These are phyloP conservation scores for Kwoniella mangroviensis DNA, from an alignment of 768 basidiomycete genomes.

Conservation along the genomic window DNA sequence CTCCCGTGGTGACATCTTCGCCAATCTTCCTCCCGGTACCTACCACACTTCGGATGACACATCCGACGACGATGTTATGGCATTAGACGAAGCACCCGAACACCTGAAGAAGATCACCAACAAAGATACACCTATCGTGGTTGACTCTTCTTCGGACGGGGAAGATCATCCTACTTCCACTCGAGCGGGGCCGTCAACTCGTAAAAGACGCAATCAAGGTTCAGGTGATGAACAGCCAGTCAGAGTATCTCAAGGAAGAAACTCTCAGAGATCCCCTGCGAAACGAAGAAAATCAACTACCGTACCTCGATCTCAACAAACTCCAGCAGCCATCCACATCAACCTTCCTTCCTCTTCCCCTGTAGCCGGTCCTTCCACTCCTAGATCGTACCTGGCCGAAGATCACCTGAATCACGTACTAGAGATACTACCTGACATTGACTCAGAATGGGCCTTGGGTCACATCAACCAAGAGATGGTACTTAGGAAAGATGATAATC, in stretches of 20 bases:
- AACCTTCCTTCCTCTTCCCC: neutral
- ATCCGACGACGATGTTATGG: slow-evolving; percentile 8
- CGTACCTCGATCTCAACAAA: neutral
- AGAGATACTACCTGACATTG: slow-evolving; percentile 44
- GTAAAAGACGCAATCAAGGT: neutral
- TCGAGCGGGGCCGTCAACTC: neutral
- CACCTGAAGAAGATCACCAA: slow-evolving; percentile 20
- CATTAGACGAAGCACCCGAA: slow-evolving; percentile 14
- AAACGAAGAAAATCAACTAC: neutral
- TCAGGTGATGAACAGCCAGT: neutral
- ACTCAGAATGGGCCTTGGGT: slow-evolving; percentile 23
- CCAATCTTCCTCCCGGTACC: slow-evolving; percentile 17
- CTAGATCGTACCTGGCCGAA: slow-evolving; percentile 14
- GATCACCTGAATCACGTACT: slow-evolving; percentile 28
- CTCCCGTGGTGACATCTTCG: neutral
- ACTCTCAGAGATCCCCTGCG: neutral
- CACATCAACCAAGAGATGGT: slow-evolving; percentile 15
- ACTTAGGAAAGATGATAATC: slow-evolving; percentile 6
- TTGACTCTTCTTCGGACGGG: slow-evolving; percentile 15
- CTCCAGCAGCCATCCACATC: neutral
- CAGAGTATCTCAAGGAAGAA: neutral
- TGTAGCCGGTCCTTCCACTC: neutral
- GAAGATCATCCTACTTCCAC: neutral
- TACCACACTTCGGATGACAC: slow-evolving; percentile 16
- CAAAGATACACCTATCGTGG: slow-evolving; percentile 15